Evolutionary conservation across 2,329 filamentous ascomycete species (phyloP).

Genomic region (Cadophora luteo-olivacea): DNA sequence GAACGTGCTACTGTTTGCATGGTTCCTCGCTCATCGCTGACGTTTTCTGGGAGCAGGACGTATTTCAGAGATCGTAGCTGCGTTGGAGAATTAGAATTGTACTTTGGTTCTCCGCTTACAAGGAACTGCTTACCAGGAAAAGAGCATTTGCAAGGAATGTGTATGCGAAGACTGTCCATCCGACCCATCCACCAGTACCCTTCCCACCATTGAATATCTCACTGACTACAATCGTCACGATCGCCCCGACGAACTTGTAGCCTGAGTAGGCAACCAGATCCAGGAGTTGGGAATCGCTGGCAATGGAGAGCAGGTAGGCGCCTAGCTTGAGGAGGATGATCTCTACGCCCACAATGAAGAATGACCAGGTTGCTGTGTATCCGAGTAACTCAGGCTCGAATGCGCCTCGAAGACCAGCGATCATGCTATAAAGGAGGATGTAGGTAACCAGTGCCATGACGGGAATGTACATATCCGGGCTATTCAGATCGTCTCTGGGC

Average conservation of each 20-base stretch:
- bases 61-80: conserved; percentile 95
- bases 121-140: conserved; percentile 73
- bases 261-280: conserved; percentile 96
- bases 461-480: conserved; percentile 99
- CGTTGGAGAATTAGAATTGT: conserved; percentile 30
- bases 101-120: not conserved
- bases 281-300: conserved; percentile 89
- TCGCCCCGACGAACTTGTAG: conserved; percentile 98
- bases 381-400: conserved; percentile 95
- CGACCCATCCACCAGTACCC: conserved; percentile 85
- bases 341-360: conserved; percentile 84
- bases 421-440: conserved; percentile 88
- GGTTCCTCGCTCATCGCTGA: conserved; percentile 63
- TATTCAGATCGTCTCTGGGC: conserved; percentile 94
- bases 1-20: conserved; percentile 79
- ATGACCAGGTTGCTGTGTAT: conserved; percentile 83
- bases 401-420: conserved; percentile 86
- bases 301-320: conserved; percentile 92
- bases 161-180: conserved; percentile 89
- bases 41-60: conserved; percentile 86
- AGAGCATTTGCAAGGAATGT: conserved; percentile 94
- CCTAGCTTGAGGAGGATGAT: conserved; percentile 90
- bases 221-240: conserved; percentile 81
- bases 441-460: conserved; percentile 98
- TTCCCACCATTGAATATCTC: conserved; percentile 79